A percentile compares a stretch with the other conserved stretches of the same genome.
Conservation (phyloP, 805 yeast genomes). For the Middelhovenomyces tepae region DNA sequence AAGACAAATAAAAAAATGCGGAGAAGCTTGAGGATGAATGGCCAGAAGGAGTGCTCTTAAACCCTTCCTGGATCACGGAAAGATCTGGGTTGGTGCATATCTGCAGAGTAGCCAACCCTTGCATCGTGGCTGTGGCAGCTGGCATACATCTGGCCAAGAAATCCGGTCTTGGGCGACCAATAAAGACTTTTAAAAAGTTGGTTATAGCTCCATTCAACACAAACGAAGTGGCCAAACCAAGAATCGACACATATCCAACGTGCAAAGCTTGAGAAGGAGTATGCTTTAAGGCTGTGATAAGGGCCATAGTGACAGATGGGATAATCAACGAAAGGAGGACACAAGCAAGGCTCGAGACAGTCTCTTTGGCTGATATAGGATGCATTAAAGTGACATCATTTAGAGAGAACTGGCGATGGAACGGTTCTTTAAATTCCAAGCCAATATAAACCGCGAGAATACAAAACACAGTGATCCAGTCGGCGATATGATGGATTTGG, state of each 20-base stretch:
- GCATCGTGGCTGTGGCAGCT: constrained; percentile 42
- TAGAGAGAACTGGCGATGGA: constrained; percentile 67
- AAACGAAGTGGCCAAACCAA: constrained; percentile 59
- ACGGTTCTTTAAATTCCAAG: constrained; percentile 38
- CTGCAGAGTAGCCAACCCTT: constrained; percentile 22
- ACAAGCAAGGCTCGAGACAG: constrained; percentile 52
- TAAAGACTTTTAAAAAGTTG: constrained; percentile 67
- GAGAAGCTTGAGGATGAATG: constrained; percentile 47
- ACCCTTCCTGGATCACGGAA: constrained; percentile 37
- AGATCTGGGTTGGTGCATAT: constrained; percentile 29
- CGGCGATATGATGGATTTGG: constrained; percentile 6
- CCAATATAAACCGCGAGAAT: constrained; percentile 6
- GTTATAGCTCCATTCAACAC: constrained; percentile 56
- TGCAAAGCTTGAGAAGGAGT: constrained; percentile 24
- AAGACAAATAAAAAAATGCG: constrained; percentile 38
- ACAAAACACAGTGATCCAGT: constrained; percentile 11
- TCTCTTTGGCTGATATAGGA: constrained; percentile 69
- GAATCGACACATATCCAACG: constrained; percentile 50
- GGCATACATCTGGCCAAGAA: constrained; percentile 82
- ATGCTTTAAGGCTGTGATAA: constrained; percentile 23
- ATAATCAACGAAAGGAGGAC: constrained; percentile 31
- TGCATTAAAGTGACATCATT: constrained; percentile 72
- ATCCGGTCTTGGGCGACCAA: constrained; percentile 91
- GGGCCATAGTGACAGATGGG: constrained; percentile 16
- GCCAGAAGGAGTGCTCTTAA: constrained; percentile 51